phyloP scores from a whole-genome alignment of 257 asterid species.

The Salvia splendens region DNA sequence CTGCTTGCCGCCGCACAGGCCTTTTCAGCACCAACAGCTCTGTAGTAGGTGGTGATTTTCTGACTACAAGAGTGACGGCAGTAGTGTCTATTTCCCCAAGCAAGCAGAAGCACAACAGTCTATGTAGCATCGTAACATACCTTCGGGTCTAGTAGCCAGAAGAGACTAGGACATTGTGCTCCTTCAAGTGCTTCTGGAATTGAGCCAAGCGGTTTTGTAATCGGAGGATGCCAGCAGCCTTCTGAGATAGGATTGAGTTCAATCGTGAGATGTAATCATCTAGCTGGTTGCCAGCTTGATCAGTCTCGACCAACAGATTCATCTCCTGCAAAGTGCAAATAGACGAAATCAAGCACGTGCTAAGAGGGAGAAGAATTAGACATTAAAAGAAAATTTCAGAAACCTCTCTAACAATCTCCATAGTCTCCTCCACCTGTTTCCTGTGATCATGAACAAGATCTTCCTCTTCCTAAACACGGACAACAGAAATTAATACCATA shows the following conservation, averaged over 20 bases:
- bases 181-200: conserved; percentile 79
- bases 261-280: conserved; percentile 73
- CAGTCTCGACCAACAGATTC: conserved; percentile 92
- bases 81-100: conserved; percentile 13
- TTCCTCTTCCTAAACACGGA: conserved; percentile 76
- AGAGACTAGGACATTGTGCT: conserved; percentile 84
- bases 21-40: conserved; percentile 2
- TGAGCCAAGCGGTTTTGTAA: conserved; percentile 81
- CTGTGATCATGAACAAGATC: conserved; percentile 85
- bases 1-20: conserved; percentile 27
- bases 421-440: conserved; percentile 87
- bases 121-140: conserved; percentile 12
- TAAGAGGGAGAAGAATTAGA: no score
- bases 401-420: conserved; percentile 96
- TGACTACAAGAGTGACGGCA: conserved; percentile 10
- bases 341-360: no score
- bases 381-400: conserved; percentile 20
- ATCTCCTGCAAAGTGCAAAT: conserved; percentile 64
- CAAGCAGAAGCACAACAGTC: no score
- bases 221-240: conserved; percentile 80
- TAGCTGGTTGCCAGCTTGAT: conserved; percentile 89
- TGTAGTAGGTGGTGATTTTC: neutral
- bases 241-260: conserved; percentile 83
- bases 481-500: conserved; percentile 10
- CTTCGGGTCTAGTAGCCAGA: conserved; percentile 55